A percentile compares a stretch with the other conserved stretches of the same genome.
phyloP scores from a whole-genome alignment of 2,329 filamentous ascomycete genomes.

The Penicillium corylophilum region DNA sequence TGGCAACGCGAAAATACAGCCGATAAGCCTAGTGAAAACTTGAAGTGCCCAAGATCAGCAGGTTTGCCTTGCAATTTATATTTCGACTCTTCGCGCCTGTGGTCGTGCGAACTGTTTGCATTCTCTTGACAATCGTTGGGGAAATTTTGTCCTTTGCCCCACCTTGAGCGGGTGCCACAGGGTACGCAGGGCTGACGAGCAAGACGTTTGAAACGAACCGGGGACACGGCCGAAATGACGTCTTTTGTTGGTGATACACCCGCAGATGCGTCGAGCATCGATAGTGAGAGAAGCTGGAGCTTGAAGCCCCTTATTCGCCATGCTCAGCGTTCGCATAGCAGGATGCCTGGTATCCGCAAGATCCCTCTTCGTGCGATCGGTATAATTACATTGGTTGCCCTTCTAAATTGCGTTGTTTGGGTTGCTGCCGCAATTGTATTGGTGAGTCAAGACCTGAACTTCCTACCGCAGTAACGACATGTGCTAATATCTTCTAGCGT shows the following conservation, averaged over 20 bases:
- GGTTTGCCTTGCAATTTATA: background rate
- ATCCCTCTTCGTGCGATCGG: conserved; percentile 58
- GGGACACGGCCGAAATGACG: background rate
- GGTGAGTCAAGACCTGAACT: conserved; percentile 35
- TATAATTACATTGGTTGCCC: conserved; percentile 55
- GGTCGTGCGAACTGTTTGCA: background rate
- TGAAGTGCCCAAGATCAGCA: background rate
- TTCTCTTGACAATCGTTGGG: background rate
- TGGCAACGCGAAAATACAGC: conserved; percentile 8
- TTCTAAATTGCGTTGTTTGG: conserved; percentile 60
- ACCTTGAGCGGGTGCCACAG: background rate
- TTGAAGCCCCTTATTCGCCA: conserved; percentile 33
- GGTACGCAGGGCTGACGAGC: background rate
- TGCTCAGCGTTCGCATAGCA: conserved; percentile 50
- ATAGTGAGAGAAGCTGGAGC: conserved; percentile 29
- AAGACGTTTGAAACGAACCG: background rate
- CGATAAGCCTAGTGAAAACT: conserved; percentile 15
- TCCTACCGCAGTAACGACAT: background rate
- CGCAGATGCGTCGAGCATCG: conserved; percentile 6
- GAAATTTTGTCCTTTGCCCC: background rate
- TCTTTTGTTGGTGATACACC: background rate
- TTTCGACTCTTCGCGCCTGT: background rate
- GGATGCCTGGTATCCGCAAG: conserved; percentile 55
- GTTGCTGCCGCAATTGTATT: conserved; percentile 57
- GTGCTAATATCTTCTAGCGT: conserved; percentile 26